Percentiles rank a stretch among this genome's conserved stretches.
These are phyloP conservation scores for Lolium multiflorum DNA, from an alignment of 176 grass and related monocot genomes.

Conservation along the genomic window DNA sequence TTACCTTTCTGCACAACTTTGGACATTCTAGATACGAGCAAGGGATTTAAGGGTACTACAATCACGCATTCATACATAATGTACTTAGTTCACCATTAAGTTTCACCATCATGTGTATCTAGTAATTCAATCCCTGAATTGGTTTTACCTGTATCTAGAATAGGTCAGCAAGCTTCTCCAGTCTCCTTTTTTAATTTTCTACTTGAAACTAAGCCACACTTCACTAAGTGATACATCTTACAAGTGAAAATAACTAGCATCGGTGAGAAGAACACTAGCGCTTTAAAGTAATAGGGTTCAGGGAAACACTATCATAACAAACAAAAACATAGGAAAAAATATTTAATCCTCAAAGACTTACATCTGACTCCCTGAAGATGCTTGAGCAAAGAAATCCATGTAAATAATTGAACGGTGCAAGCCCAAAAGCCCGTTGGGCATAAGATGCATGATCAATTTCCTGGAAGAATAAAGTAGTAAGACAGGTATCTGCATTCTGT, in stretches of 20 bases:
- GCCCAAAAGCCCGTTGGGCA: constrained; percentile 73
- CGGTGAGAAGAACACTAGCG: background rate
- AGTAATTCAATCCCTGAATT: constrained; percentile 6
- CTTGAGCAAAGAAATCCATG: constrained; percentile 68
- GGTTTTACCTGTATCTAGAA: background rate
- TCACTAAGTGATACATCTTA: background rate
- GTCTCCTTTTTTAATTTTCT: constrained; percentile 2
- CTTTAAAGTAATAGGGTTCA: constrained; percentile 1
- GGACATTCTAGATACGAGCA: background rate
- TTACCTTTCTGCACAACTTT: background rate
- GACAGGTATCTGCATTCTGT: background rate
- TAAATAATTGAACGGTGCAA: constrained; percentile 74
- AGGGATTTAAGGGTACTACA: background rate
- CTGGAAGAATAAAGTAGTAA: constrained; percentile 54
- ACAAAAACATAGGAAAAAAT: background rate
- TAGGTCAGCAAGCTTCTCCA: background rate
- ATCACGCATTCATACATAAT: background rate
- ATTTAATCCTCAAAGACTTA: constrained; percentile 54
- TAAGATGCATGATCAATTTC: constrained; percentile 89
- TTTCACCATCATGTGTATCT: background rate
- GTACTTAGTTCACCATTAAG: background rate
- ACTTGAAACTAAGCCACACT: background rate
- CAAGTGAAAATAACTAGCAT: constrained; percentile 14
- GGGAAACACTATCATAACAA: background rate
- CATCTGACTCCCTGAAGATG: constrained; percentile 83